Evolutionary conservation across 352 stramenopile genomes (phyloP).

Genomic region (Thalassiosira mediterranea): DNA sequence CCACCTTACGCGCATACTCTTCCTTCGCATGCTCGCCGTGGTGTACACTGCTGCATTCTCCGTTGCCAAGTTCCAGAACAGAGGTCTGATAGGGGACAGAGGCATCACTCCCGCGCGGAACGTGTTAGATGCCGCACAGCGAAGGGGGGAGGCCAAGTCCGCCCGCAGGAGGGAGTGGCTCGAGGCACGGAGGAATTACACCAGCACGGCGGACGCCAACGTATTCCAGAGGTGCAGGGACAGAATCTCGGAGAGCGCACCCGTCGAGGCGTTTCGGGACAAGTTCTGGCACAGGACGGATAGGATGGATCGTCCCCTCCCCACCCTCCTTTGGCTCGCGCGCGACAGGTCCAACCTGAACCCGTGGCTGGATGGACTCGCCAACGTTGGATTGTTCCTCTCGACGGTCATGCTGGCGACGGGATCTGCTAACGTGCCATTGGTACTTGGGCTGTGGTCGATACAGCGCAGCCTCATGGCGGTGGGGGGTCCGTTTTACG

Average conservation of each 20-base stretch:
- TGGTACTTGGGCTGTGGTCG: slow-evolving; percentile 60
- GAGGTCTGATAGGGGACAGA: slow-evolving; percentile 64
- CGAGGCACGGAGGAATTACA: slow-evolving; percentile 18
- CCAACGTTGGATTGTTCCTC: slow-evolving; percentile 50
- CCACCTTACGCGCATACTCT: slow-evolving; percentile 58
- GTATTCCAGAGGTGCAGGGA: slow-evolving; percentile 11
- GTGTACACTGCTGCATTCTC: slow-evolving; percentile 66
- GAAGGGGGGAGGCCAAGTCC: slow-evolving; percentile 29
- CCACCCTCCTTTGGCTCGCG: slow-evolving; percentile 62
- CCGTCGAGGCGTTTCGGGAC: slow-evolving; percentile 33
- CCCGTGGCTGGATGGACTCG: slow-evolving; percentile 64
- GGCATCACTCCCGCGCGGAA: slow-evolving; percentile 58
- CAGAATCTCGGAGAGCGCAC: slow-evolving; percentile 18
- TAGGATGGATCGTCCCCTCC: slow-evolving; percentile 47
- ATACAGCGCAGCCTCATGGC: slow-evolving; percentile 70
- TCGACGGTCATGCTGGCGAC: slow-evolving; percentile 44
- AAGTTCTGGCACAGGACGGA: slow-evolving; percentile 62
- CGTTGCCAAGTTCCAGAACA: slow-evolving; percentile 66
- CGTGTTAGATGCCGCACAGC: slow-evolving; percentile 52
- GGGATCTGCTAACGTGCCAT: slow-evolving; percentile 62
- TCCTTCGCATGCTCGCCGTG: slow-evolving; percentile 62
- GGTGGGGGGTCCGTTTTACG: slow-evolving; percentile 62
- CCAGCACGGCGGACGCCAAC: background rate
- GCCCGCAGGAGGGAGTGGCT: slow-evolving; percentile 45
- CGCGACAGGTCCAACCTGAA: slow-evolving; percentile 57